A percentile compares a stretch with the other conserved stretches of the same genome.
phyloP scores from a whole-genome alignment of 148 eudicot species.

The Persicaria tinctoria region DNA sequence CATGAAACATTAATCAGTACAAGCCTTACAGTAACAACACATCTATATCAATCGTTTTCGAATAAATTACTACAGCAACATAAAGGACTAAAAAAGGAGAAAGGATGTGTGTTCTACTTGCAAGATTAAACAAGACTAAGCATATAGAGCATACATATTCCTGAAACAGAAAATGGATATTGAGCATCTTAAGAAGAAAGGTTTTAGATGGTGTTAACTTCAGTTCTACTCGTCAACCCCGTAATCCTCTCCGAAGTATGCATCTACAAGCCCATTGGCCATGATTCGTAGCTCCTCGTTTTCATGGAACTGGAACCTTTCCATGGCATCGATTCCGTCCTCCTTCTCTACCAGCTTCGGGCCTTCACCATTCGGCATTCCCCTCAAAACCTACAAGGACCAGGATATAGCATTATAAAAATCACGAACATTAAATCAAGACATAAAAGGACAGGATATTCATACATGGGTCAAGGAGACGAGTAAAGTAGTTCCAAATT shows the following conservation, averaged over 20 bases:
- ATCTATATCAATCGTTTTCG: not conserved
- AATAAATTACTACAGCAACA: not conserved
- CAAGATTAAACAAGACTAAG: constrained; percentile 1
- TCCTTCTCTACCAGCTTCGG: constrained; percentile 88
- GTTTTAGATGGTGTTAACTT: not conserved
- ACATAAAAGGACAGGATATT: too few relatives aligned
- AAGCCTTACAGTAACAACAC: not conserved
- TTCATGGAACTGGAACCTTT: constrained; percentile 87
- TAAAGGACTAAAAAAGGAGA: not conserved
- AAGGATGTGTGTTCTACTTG: not conserved
- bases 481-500: too few relatives aligned
- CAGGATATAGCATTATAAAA: not conserved
- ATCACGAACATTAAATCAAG: too few relatives aligned
- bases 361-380: constrained; percentile 87
- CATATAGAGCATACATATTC: not conserved
- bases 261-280: constrained; percentile 85
- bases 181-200: not conserved
- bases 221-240: constrained; percentile 51
- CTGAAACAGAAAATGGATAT: not conserved
- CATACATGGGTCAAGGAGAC: too few relatives aligned
- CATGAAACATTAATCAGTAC: not conserved
- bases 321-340: constrained; percentile 98
- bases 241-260: constrained; percentile 87
- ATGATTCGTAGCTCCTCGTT: constrained; percentile 83
- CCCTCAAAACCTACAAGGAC: constrained; percentile 64